Base-by-base conservation (phyloP, 2,329 filamentous ascomycete genomes). In the Monosporascus sp. region DNA sequence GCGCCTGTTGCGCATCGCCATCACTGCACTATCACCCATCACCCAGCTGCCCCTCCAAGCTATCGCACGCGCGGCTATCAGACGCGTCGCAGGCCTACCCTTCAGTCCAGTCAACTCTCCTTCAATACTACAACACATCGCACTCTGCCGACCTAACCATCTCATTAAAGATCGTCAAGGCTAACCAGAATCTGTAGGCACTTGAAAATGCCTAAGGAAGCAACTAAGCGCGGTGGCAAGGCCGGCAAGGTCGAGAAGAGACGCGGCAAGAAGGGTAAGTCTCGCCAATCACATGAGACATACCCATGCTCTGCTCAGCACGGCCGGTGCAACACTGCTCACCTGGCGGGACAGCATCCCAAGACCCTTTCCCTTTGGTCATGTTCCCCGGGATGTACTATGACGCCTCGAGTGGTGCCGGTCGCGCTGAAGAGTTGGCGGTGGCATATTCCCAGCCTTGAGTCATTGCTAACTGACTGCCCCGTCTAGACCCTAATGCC, bases 401-500 rank as follows among this genome's bases (percentile, higher is more conserved):
- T 40, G 36, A 19, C 37, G 7, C 20, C 36, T 20, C 40, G 17
- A 14, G 31, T 1, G 43, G 22, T 31, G 14, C n/a, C 14, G 24
- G 24, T 46, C 14, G 17, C 17, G 43, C 14, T 17, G 20, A 16
- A 24, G 9, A 20, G 17, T n/a, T 31, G 11, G 7, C 22, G 38
- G 16, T 20, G 46, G 19, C 26, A 17, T 45, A 24, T 31, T 26
- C n/a, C 31, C 5, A 34, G 11, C 11, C 31, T 26, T 26, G 16
- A 43, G 31, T 20, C 16, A 48, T 34, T 3, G 43, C 53, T 56
- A 57, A 56, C 62, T 58, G 40, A 54, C 11, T 20, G 17, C 8
- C 67, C 11, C 14, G 31, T 34, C 31, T 34, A 96, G 92, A 97
- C 77, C 91, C 91, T 76, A 97, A 97, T 78, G 93, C 92, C 57